Base-by-base conservation (phyloP, 2,329 filamentous ascomycete species). In the Aspergillus vadensis region DNA sequence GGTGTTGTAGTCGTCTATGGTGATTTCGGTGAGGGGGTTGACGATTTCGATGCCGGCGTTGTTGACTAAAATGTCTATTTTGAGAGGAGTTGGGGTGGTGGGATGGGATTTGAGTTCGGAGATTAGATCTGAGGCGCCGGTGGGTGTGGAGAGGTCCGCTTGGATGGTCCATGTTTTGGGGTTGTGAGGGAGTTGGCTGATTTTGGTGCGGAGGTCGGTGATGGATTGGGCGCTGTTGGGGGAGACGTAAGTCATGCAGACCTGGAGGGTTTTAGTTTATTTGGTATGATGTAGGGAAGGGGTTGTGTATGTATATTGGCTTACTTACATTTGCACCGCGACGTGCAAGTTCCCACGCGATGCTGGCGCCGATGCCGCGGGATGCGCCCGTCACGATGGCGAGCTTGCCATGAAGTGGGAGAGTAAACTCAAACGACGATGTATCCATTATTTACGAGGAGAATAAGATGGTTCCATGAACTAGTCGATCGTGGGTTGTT, bases 1-100 rank as follows among this genome's bases (percentile, higher is more conserved):
- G 8, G 12, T 39, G n/a, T 30, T 27, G 52, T 44, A 59, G 5
- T 53, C 39, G 4, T 50, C 39, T 1, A 56, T 19, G 0, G 57
- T 59, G 5, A 48, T 30, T 9, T 59, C 52, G 6, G 14, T 9
- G 3, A 62, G n/a, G 8, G 19, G 7, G 15, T 25, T 47, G 14
- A 48, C 19, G 19, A 30, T 9, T 8, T 48, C 39, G 12, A 21
- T 23, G 17, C 21, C 57, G 39, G 53, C 57, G 30, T 62, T 62
- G 54, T 55, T 62, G 23, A 62, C 19, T 1, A 62, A 27, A 25
- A 62, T 62, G 55, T 57, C 54, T 27, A 63, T 48, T 27, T 23
- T 32, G 23, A 50, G 47, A 4, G 23, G 25, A 4, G 4, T 17
- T 5, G 47, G 8, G 8, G 15, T n/a, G 27, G 9, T n/a, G 47